Conservation (phyloP, 169 alveolate species). For the Babesia bigemina region DNA sequence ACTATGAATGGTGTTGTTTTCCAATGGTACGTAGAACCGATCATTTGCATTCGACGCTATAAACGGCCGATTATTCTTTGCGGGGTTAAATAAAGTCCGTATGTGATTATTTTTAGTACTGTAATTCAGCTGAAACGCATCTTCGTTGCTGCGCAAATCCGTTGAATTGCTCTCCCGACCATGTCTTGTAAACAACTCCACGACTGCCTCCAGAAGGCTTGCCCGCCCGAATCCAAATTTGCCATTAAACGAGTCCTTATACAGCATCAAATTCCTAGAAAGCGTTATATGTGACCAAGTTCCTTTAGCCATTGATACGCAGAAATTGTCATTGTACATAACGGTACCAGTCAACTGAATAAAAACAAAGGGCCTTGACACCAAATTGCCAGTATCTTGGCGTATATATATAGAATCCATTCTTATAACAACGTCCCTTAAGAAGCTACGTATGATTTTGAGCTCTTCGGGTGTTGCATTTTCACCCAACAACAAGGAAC, state of each 20-base stretch:
- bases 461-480: conserved; percentile 1
- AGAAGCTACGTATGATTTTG: neutral
- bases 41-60: neutral
- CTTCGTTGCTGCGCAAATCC: neutral
- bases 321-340: conserved; percentile 13
- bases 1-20: neutral
- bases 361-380: conserved; percentile 4
- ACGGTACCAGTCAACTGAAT: conserved; percentile 56
- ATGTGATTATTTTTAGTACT: too few species aligned
- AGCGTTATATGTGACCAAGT: conserved; percentile 14
- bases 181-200: neutral
- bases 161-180: neutral
- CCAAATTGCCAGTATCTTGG: neutral
- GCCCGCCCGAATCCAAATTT: conserved; percentile 21
- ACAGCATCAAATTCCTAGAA: conserved; percentile 10
- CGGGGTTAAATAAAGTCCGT: too few species aligned
- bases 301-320: neutral
- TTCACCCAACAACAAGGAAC: neutral
- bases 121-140: neutral
- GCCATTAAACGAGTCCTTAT: conserved; percentile 20
- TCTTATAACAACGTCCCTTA: neutral
- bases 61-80: too few species aligned
- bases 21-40: neutral
- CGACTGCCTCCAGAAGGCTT: conserved; percentile 12
- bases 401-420: neutral